Conservation (phyloP, 2,329 filamentous ascomycete species). For the Coleophoma crateriformis region DNA sequence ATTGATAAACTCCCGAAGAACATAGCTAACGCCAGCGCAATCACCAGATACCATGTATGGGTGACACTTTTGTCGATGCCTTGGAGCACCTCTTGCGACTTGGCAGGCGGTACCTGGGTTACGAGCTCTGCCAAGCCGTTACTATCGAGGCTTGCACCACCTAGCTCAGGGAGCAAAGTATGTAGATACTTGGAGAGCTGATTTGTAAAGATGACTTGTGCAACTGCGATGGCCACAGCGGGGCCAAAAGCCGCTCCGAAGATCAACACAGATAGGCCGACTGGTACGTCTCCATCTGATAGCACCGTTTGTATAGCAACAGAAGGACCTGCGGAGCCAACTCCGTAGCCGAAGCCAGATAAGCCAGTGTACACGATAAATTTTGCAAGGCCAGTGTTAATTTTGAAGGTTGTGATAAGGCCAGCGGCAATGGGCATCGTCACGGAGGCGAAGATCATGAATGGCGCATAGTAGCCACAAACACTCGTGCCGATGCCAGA, state of each 20-base stretch:
- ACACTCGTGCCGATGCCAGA: conserved; percentile 23
- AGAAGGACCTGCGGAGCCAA: conserved; percentile 23
- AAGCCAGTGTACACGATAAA: conserved; percentile 29
- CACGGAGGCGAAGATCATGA: conserved; percentile 16
- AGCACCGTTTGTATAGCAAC: conserved; percentile 22
- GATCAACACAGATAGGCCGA: conserved; percentile 27
- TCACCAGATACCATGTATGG: too few relatives aligned
- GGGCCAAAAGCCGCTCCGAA: conserved; percentile 31
- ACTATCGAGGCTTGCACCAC: too few relatives aligned
- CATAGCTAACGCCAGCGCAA: too few relatives aligned
- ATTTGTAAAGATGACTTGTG: conserved; percentile 16
- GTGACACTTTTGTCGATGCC: too few relatives aligned
- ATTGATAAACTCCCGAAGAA: too few relatives aligned
- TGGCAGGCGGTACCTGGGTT: too few relatives aligned
- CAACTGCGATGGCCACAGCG: conserved; percentile 27
- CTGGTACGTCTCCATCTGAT: conserved; percentile 18
- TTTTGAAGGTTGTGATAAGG: conserved; percentile 31
- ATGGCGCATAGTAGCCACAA: conserved; percentile 21
- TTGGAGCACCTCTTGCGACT: too few relatives aligned
- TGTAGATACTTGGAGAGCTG: background rate
- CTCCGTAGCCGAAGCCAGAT: conserved; percentile 22
- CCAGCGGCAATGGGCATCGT: conserved; percentile 32
- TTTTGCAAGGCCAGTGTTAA: conserved; percentile 23
- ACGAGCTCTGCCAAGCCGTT: too few relatives aligned
- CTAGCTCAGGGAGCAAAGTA: too few relatives aligned